Evolutionary conservation across 139 green algal genomes (phyloP), one percentile per base, ranked within the genome.

Genomic region (Axilococcus clingmanii): DNA sequence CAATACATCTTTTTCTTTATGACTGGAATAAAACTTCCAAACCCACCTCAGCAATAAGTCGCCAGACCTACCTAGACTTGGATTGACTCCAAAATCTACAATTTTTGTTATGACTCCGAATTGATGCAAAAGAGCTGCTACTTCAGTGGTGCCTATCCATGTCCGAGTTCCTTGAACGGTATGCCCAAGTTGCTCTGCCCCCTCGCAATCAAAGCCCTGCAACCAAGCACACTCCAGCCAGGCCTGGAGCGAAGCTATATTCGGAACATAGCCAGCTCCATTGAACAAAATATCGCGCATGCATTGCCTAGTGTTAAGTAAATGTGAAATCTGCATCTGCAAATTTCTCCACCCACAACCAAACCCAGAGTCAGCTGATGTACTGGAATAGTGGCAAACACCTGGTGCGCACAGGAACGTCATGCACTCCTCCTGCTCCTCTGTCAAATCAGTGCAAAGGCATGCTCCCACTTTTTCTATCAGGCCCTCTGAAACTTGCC

Each of bases 141-240:
- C 75, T 50, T 95, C 86, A 9, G 83, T 86, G 12, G 79, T 83
- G 12, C 84, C 84, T 3, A 94, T 83, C 82, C 82, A 92, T 57
- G 80, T 84, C 32, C 30, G 56, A 47, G 42, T 70, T 40, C 73
- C 63, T 55, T 82, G 74, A 29, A 79, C 57, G 0, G 14, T 24
- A 8, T 65, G 45, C 4, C 64, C 78, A 48, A 86, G 52, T 45
- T 75, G 73, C 28, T 82, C 66, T 7, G 45, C 50, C 6, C 80
- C 80, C 17, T 52, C 17, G 0, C 15, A 35, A 48, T 89, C 81
- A 53, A 67, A 89, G 2, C 81, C 81, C 0, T 40, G 41, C 16
- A 16, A 22, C 68, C 68, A 76, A 3, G 68, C 64, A 3, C 20
- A 40, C 37, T 88, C 79, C 27, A 90, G 40, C 77, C 79, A 85